Evolutionary conservation across 305 asterid species (phyloP).

Genomic region (Fraxinus latifolia): DNA sequence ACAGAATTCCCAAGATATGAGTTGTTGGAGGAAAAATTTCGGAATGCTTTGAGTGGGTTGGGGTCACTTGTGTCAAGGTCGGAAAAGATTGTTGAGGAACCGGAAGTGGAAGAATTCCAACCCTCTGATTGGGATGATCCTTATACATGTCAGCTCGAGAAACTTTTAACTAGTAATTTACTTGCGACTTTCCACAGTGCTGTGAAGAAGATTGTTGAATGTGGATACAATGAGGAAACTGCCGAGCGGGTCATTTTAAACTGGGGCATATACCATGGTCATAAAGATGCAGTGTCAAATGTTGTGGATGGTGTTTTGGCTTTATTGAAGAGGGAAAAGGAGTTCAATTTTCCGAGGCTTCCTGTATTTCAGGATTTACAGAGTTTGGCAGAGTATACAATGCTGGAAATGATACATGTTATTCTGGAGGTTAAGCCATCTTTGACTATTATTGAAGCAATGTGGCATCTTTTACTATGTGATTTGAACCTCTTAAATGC

Average conservation of each 20-base stretch:
- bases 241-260: constrained; percentile 62
- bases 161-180: constrained; percentile 45
- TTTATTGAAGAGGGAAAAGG: constrained; percentile 43
- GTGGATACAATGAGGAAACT: constrained; percentile 51
- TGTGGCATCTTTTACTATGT: constrained; percentile 68
- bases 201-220: constrained; percentile 47
- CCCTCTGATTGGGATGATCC: constrained; percentile 62
- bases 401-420: constrained; percentile 71
- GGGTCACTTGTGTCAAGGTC: constrained; percentile 31
- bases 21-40: constrained; percentile 40
- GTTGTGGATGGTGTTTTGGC: constrained; percentile 63
- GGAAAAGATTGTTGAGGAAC: constrained; percentile 25
- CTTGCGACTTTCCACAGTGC: constrained; percentile 41
- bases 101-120: constrained; percentile 30
- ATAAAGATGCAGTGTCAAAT: constrained; percentile 54
- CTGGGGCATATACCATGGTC: constrained; percentile 59
- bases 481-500: constrained; percentile 66
- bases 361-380: constrained; percentile 44
- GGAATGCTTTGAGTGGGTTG: constrained; percentile 27
- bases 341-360: constrained; percentile 29
- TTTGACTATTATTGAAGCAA: constrained; percentile 55
- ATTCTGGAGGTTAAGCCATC: constrained; percentile 62
- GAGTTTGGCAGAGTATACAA: constrained; percentile 51
- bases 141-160: constrained; percentile 46
- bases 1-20: constrained; percentile 56